phyloP scores from a whole-genome alignment of 78 protist species.

The Dictyostelium intermedium region DNA sequence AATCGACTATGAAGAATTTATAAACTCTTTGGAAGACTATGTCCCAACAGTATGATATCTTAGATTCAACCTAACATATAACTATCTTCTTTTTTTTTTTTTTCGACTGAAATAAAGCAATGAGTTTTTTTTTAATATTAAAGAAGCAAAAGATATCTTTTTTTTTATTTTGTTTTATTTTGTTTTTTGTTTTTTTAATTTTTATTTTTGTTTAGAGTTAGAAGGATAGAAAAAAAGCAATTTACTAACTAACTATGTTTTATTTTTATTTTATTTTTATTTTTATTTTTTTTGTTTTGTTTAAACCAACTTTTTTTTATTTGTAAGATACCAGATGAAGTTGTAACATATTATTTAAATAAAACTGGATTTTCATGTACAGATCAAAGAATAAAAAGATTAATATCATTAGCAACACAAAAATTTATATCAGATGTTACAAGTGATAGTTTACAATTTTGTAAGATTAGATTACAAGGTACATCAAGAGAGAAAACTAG shows the following conservation, averaged over 20 bases:
- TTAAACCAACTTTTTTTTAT: too few species aligned
- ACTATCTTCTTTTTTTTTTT: background rate
- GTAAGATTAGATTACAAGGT: conserved; percentile 78
- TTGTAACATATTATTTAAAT: conserved; percentile 65
- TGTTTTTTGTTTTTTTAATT: background rate
- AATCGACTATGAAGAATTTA: conserved; percentile 72
- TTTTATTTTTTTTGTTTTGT: background rate
- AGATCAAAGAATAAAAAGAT: conserved; percentile 76
- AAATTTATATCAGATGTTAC: conserved; percentile 81
- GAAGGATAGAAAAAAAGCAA: background rate
- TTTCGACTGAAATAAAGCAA: too few species aligned
- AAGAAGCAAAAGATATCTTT: too few species aligned
- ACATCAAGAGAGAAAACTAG: conserved; percentile 71
- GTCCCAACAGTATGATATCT: conserved; percentile 47
- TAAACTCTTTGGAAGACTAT: conserved; percentile 64
- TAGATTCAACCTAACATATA: too few species aligned
- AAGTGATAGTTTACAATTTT: conserved; percentile 59
- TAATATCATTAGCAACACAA: conserved; percentile 83
- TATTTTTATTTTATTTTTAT: background rate
- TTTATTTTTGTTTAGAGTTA: too few species aligned
- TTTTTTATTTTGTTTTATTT: too few species aligned
- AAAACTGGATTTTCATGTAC: conserved; percentile 78
- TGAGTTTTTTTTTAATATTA: too few species aligned
- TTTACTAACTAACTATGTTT: too few species aligned
- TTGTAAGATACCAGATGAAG: conserved; percentile 86